phyloP scores from a whole-genome alignment of 768 basidiomycete species.

The Coprinopsis marcescibilis region DNA sequence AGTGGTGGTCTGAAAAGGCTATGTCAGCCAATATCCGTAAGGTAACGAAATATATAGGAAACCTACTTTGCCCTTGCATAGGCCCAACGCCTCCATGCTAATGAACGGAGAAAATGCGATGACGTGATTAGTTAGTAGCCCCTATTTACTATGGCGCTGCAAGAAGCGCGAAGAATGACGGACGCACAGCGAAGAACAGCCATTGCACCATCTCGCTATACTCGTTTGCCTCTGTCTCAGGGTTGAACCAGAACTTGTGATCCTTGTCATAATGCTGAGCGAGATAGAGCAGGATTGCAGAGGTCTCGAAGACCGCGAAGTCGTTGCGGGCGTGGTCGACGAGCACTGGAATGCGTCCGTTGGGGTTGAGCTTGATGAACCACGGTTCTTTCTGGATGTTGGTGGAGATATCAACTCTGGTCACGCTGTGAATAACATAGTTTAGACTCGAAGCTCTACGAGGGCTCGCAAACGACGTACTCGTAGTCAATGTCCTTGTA shows the following conservation, averaged over 20 bases:
- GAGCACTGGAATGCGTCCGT: constrained; percentile 65
- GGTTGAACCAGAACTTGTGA: constrained; percentile 62
- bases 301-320: constrained; percentile 70
- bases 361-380: constrained; percentile 73
- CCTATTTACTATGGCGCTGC: too few relatives aligned
- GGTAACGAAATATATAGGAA: not conserved
- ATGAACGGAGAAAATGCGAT: constrained; percentile 1
- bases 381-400: constrained; percentile 68
- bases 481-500: constrained; percentile 49
- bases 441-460: not conserved
- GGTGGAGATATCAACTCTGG: constrained; percentile 51
- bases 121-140: not conserved
- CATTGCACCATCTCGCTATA: constrained; percentile 76
- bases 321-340: constrained; percentile 55
- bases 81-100: constrained; percentile 80
- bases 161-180: not conserved
- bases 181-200: constrained; percentile 73
- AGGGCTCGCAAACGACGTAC: constrained; percentile 22
- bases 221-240: constrained; percentile 43
- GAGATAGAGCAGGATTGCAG: constrained; percentile 82
- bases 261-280: constrained; percentile 76
- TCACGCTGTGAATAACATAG: constrained; percentile 27
- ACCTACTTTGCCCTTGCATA: constrained; percentile 69
- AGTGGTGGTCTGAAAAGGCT: constrained; percentile 46
- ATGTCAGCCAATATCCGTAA: not conserved